Base-by-base conservation (phyloP, 768 basidiomycete genomes). In the Mycena galopus region DNA sequence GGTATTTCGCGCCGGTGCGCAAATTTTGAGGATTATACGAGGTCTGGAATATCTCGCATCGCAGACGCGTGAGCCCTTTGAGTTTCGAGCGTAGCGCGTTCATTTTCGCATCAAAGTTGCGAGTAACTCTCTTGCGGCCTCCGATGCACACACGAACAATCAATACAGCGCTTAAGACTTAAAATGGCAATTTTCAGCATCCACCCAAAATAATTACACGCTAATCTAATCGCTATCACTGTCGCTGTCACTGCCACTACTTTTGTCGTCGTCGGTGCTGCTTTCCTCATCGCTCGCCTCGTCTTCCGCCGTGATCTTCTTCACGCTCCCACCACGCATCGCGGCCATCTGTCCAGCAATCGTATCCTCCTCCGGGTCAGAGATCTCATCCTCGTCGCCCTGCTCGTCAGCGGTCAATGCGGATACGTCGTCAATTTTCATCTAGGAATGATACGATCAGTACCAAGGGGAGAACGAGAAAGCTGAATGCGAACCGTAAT, bases 321-420 rank as follows among this genome's bases (percentile, higher is more conserved):
- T 98, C 71, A 97, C 95, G 23, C 89, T 76, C 4, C 92, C 94
- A 5, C 97, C 97, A 53, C 94, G 91, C 95, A 99, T 96, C 53
- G 92, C 91, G 7, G 97, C 96, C 95, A 99, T 97, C 86, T 99
- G 98, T 10, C 98, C 98, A 6, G 96, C 98, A 62, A 99, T 84
- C 29, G 93, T 90, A 81, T 99, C 98, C 81, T 99, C 98, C 33
- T 99, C 98, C 0, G 98, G 98, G 59, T 99, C 98, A 0, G 96
- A 98, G 74, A 99, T 99, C 70, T 98, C 97, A 78, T 98, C 96
- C 39, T 97, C 97, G 25, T 84, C 84, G 32, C 83, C 88, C 67
- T 88, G 79, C 47, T 92, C 92, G 8, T 91, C 91, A 0, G 84
- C 84, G 14, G 80, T 84, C 21, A 92, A 83, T 1, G 85, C 85